These are phyloP conservation scores for Cercospora janseana DNA, from an alignment of 2,329 filamentous ascomycete species.

Conservation along the genomic window DNA sequence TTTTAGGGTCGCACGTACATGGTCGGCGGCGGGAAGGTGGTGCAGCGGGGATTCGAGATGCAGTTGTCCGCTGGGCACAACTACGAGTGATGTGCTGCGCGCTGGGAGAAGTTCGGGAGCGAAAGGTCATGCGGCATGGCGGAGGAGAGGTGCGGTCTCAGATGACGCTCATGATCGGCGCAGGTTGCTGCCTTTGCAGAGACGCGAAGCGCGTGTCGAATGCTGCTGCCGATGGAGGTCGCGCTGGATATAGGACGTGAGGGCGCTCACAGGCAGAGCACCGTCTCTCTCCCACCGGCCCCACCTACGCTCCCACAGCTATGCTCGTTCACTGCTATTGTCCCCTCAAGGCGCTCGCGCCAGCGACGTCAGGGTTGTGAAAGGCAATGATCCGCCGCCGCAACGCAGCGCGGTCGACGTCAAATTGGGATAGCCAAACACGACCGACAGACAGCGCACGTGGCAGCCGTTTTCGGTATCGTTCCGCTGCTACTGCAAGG, in stretches of 20 bases:
- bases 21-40: conserved; percentile 1
- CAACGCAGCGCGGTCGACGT: conserved; percentile 8
- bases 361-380: conserved; percentile 14
- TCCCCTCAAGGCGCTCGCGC: conserved; percentile 10
- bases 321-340: not conserved
- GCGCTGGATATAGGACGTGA: not conserved
- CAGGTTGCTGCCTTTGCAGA: conserved; percentile 1
- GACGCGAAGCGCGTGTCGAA: conserved; percentile 1
- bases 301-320: conserved; percentile 10
- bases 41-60: not conserved
- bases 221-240: not conserved
- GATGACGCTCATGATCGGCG: conserved; percentile 11
- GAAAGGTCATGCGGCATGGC: conserved; percentile 5
- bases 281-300: not conserved
- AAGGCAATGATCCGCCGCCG: conserved; percentile 2
- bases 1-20: conserved; percentile 16
- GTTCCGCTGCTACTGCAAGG: conserved; percentile 10
- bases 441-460: conserved; percentile 8
- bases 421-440: conserved; percentile 8
- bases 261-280: not conserved
- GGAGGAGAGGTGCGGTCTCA: conserved; percentile 9
- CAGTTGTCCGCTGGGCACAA: not conserved
- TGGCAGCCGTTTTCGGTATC: not conserved
- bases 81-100: conserved; percentile 9
- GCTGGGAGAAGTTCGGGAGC: conserved; percentile 6